Percentiles rank a stretch among this genome's conserved stretches.
These are phyloP conservation scores for Rhizopogon rudus DNA, from an alignment of 768 basidiomycete species.

Conservation along the genomic window DNA sequence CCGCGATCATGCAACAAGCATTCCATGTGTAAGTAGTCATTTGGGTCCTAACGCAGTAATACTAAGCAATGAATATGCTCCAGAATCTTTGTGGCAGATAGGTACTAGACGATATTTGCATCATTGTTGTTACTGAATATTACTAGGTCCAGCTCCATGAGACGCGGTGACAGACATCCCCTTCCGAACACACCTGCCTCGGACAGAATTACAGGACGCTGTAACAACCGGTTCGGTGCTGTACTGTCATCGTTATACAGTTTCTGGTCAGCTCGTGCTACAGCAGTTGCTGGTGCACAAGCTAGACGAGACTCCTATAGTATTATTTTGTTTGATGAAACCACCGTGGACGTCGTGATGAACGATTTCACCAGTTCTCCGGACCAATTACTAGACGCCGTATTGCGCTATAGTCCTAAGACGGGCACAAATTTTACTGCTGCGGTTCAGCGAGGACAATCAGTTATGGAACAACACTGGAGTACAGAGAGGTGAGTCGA, in stretches of 20 bases:
- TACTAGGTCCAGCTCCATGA: constrained; percentile 50
- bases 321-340: constrained; percentile 40
- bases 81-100: constrained; percentile 54
- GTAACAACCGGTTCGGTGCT: constrained; percentile 53
- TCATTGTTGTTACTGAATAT: neutral
- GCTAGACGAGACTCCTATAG: constrained; percentile 51
- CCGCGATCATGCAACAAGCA: constrained; percentile 44
- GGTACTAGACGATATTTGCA: constrained; percentile 17
- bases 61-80: neutral
- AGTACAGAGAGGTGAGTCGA: constrained; percentile 39
- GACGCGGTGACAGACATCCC: constrained; percentile 34
- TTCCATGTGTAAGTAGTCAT: constrained; percentile 50
- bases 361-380: constrained; percentile 47
- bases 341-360: constrained; percentile 17
- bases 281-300: constrained; percentile 26
- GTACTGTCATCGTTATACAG: constrained; percentile 50
- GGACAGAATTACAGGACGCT: constrained; percentile 27
- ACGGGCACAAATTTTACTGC: constrained; percentile 40
- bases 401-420: constrained; percentile 27
- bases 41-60: neutral
- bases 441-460: constrained; percentile 34
- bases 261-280: constrained; percentile 52
- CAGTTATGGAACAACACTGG: constrained; percentile 42
- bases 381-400: constrained; percentile 33
- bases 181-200: constrained; percentile 38